Conservation (phyloP, 768 basidiomycete genomes). For the Leucogyrophana mollusca region DNA sequence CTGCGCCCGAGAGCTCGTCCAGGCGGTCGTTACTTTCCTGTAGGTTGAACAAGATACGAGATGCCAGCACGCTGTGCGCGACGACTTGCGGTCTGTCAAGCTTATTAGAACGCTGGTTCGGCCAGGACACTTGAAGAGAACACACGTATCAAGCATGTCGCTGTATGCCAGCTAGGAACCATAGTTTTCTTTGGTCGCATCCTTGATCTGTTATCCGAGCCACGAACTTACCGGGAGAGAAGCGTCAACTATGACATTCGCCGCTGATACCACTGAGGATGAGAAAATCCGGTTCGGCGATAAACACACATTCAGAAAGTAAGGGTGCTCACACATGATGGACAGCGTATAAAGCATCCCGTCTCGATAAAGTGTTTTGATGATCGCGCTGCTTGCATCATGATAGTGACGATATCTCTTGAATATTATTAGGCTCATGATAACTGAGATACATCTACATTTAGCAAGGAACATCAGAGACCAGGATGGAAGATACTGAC, state of each 20-base stretch:
- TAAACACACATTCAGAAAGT: neutral
- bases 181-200: too few species aligned
- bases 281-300: too few species aligned
- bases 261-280: neutral
- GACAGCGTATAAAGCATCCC: neutral
- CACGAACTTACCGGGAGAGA: neutral
- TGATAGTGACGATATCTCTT: slow-evolving; percentile 4
- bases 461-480: too few species aligned
- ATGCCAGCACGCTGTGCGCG: slow-evolving; percentile 1
- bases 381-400: neutral
- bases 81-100: neutral
- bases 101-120: too few species aligned
- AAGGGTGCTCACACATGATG: neutral
- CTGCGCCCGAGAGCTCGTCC: neutral
- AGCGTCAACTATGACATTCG: neutral
- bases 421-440: neutral
- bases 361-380: slow-evolving; percentile 3
- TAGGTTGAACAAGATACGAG: slow-evolving; percentile 3
- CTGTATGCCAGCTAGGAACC: too few species aligned
- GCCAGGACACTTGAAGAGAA: too few species aligned
- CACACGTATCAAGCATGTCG: too few species aligned
- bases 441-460: neutral
- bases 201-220: too few species aligned
- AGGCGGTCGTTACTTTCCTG: neutral
- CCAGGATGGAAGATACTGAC: neutral